A percentile compares a stretch with the other conserved stretches of the same genome.
These are phyloP conservation scores for Barnettozyma wickerhamii DNA, from an alignment of 805 yeast genomes.

Conservation along the genomic window DNA sequence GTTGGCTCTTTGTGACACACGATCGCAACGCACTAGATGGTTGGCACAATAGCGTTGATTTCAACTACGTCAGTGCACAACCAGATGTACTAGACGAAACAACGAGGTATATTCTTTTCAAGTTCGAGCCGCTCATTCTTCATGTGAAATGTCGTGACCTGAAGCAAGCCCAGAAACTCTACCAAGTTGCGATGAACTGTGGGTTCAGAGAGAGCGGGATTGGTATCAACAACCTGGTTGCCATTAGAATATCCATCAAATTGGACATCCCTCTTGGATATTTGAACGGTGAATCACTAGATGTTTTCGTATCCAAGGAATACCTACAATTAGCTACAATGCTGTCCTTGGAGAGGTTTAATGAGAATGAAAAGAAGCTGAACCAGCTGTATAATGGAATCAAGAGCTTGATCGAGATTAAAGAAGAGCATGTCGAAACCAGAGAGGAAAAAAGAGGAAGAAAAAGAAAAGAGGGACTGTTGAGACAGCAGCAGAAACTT, in stretches of 20 bases:
- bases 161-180: slow-evolving; percentile 54
- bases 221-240: slow-evolving; percentile 74
- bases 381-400: slow-evolving; percentile 42
- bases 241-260: slow-evolving; percentile 68
- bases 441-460: slow-evolving; percentile 55
- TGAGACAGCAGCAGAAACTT: slow-evolving; percentile 20
- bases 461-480: slow-evolving; percentile 44
- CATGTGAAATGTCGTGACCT: slow-evolving; percentile 75
- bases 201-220: slow-evolving; percentile 89
- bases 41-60: slow-evolving; percentile 40
- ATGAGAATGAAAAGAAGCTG: slow-evolving; percentile 59
- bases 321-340: slow-evolving; percentile 50
- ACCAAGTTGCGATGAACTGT: slow-evolving; percentile 71
- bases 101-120: slow-evolving; percentile 60
- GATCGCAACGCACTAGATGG: slow-evolving; percentile 41
- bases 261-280: slow-evolving; percentile 77
- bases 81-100: slow-evolving; percentile 10
- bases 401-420: slow-evolving; percentile 25
- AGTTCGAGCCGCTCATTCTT: slow-evolving; percentile 80
- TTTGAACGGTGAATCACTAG: slow-evolving; percentile 27
- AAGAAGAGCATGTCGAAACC: slow-evolving; percentile 33
- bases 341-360: slow-evolving; percentile 58
- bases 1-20: slow-evolving; percentile 80
- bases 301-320: slow-evolving; percentile 42
- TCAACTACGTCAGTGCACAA: slow-evolving; percentile 14